These are phyloP conservation scores for Pythium guiyangense DNA, from an alignment of 352 stramenopile species.

Conservation along the genomic window DNA sequence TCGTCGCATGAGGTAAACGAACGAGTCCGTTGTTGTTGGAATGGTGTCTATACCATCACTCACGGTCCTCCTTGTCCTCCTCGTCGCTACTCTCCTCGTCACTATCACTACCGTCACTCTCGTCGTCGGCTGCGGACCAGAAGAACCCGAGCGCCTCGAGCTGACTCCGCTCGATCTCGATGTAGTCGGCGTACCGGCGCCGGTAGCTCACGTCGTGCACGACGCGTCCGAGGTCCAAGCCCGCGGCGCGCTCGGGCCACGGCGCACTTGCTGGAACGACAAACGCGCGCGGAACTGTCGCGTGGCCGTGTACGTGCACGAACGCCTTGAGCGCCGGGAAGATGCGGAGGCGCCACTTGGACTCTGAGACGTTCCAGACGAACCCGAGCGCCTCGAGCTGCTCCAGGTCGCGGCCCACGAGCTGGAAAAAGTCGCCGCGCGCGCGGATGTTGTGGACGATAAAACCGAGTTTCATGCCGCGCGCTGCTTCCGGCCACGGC, in stretches of 20 bases:
- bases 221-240: conserved; percentile 33
- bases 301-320: conserved; percentile 26
- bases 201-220: conserved; percentile 18
- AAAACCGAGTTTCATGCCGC: conserved; percentile 41
- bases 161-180: conserved; percentile 41
- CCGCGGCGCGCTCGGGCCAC: conserved; percentile 34
- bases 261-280: conserved; percentile 31
- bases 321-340: conserved; percentile 46
- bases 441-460: conserved; percentile 53
- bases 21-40: no score
- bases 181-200: conserved; percentile 36
- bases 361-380: conserved; percentile 39
- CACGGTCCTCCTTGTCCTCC: not conserved
- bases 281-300: conserved; percentile 34
- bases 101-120: not conserved
- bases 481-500: conserved; percentile 29
- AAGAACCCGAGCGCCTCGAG: conserved; percentile 46
- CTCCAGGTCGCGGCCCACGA: conserved; percentile 41
- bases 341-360: conserved; percentile 40
- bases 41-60: not conserved
- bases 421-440: conserved; percentile 38
- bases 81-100: not conserved
- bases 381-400: conserved; percentile 49
- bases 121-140: conserved; percentile 23
- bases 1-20: no score